Evolutionary conservation across 768 basidiomycete species (phyloP).

Genomic region (Termitomyces sp.): DNA sequence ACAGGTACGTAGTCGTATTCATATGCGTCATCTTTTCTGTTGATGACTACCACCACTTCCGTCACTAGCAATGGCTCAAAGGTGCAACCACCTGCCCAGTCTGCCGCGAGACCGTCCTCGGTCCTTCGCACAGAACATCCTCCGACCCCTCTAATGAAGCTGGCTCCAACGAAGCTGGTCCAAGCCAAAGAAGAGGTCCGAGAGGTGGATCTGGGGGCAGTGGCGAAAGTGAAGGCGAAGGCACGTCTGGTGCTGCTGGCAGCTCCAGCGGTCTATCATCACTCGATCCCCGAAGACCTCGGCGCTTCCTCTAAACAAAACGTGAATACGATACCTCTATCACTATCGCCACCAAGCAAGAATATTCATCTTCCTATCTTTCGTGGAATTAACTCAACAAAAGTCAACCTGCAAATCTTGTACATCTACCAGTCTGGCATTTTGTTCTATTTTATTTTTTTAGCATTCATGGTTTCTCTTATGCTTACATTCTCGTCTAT

Average conservation of each 20-base stretch:
- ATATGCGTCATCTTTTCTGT: neutral
- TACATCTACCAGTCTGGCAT: neutral
- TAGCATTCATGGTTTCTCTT: neutral
- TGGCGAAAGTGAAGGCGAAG: neutral
- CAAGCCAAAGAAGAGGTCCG: conserved; percentile 11
- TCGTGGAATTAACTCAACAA: neutral
- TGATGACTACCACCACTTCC: conserved; percentile 7
- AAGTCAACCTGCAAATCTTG: neutral
- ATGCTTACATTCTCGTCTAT: neutral
- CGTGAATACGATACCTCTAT: neutral
- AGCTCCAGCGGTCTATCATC: neutral
- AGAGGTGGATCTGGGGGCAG: conserved; percentile 6
- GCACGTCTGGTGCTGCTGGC: neutral
- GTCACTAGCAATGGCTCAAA: conserved; percentile 71
- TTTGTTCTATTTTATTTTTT: neutral
- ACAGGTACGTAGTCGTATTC: conserved; percentile 42
- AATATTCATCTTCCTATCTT: neutral
- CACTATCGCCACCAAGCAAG: neutral
- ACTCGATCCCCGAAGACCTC: neutral
- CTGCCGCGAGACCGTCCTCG: conserved; percentile 59
- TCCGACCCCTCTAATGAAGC: conserved; percentile 6
- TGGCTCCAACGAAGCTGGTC: conserved; percentile 13
- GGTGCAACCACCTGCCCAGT: conserved; percentile 78
- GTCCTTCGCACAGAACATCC: neutral
- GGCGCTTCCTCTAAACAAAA: neutral